Conservation (phyloP, 1,139 yeast species). For the Candida mesenterica region DNA sequence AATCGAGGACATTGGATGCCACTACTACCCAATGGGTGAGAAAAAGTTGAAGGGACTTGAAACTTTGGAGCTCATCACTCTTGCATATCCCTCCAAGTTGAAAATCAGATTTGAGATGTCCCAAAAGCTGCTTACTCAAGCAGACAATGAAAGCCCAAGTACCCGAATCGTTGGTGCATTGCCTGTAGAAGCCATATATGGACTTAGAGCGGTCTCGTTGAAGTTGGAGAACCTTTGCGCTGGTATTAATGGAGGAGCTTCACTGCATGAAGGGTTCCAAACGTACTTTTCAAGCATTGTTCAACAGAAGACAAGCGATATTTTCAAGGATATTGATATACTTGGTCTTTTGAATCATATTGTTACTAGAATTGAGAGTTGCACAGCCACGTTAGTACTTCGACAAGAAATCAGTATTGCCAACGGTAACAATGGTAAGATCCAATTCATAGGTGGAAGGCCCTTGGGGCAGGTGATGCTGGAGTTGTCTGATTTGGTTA, state of each 20-base stretch:
- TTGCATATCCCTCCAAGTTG: conserved; percentile 70
- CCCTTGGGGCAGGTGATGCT: conserved; percentile 27
- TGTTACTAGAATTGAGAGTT: conserved; percentile 62
- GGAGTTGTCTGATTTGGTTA: conserved; percentile 20
- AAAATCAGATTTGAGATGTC: conserved; percentile 54
- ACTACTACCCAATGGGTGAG: conserved; percentile 75
- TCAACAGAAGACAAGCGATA: conserved; percentile 20
- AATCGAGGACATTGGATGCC: conserved; percentile 68
- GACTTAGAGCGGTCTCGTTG: conserved; percentile 47
- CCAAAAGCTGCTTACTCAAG: conserved; percentile 27
- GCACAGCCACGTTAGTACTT: conserved; percentile 37
- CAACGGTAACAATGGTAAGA: conserved; percentile 24
- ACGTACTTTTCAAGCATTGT: conserved; percentile 27
- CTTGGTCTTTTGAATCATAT: conserved; percentile 59
- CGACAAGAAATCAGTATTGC: conserved; percentile 32
- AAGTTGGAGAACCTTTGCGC: conserved; percentile 52
- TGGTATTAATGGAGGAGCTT: conserved; percentile 23
- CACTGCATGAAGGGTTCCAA: conserved; percentile 28
- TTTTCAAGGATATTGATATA: conserved; percentile 35
- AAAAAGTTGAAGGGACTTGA: conserved; percentile 90
- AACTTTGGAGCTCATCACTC: conserved; percentile 83
- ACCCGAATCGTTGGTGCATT: conserved; percentile 38
- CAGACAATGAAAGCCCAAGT: conserved; percentile 16
- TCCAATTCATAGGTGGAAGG: conserved; percentile 22
- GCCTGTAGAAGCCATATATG: conserved; percentile 46